Conservation (phyloP, 73 alveolate genomes). For the Paramecium biaurelia region DNA sequence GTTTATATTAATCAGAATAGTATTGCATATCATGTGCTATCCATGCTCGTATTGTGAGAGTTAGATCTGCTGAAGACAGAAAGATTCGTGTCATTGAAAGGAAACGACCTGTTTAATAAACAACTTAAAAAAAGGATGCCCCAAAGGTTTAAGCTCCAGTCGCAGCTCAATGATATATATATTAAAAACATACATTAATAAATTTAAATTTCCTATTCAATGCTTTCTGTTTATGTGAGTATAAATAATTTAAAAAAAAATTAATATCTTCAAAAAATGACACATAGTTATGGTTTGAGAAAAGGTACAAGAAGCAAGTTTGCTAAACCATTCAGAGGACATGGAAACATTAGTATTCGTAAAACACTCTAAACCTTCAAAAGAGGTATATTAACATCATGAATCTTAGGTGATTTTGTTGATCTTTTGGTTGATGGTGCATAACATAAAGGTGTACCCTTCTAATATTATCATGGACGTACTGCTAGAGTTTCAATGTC, state of each 20-base stretch:
- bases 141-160: slow-evolving; percentile 13
- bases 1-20: slow-evolving; percentile 45
- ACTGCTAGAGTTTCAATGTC: slow-evolving; percentile 92
- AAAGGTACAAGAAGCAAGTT: slow-evolving; percentile 93
- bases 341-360: slow-evolving; percentile 86
- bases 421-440: slow-evolving; percentile 92
- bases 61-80: slow-evolving; percentile 83
- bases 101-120: not conserved
- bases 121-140: slow-evolving; percentile 10
- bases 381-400: slow-evolving; percentile 73
- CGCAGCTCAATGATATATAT: slow-evolving; percentile 15
- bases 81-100: slow-evolving; percentile 68
- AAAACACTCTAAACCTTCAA: slow-evolving; percentile 77
- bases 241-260: not conserved
- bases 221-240: not conserved
- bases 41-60: slow-evolving; percentile 95
- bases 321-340: slow-evolving; percentile 81
- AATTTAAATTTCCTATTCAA: not conserved
- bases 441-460: slow-evolving; percentile 94
- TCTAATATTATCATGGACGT: slow-evolving; percentile 88
- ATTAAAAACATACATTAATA: not conserved
- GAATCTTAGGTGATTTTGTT: slow-evolving; percentile 81
- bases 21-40: slow-evolving; percentile 94
- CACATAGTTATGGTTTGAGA: slow-evolving; percentile 91
- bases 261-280: slow-evolving; percentile 70